A percentile compares a stretch with the other conserved stretches of the same genome.
These are phyloP conservation scores for Lachancea lanzarotensis DNA, from an alignment of 805 yeast species.

Conservation along the genomic window DNA sequence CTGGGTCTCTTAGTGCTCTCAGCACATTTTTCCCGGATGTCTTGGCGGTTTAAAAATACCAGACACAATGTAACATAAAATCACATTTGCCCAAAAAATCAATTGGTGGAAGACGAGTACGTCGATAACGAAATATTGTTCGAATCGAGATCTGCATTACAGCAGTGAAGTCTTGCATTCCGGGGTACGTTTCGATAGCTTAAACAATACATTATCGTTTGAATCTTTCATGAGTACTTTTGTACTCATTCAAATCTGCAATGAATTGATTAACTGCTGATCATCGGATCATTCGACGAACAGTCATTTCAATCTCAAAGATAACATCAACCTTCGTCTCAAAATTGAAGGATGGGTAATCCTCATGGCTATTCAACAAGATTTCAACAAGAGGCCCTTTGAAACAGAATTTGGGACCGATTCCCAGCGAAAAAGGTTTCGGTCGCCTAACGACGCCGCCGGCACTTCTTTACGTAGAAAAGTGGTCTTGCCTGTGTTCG, in stretches of 20 bases:
- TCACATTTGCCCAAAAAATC: too few relatives aligned
- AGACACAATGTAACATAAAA: too few relatives aligned
- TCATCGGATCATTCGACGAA: too few relatives aligned
- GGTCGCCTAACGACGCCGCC: neutral
- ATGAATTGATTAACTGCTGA: neutral
- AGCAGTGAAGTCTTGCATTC: neutral
- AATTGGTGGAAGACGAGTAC: too few relatives aligned
- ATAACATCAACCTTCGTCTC: neutral
- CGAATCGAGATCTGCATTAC: too few relatives aligned
- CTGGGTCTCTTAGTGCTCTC: too few relatives aligned
- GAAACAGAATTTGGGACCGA: neutral
- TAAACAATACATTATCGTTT: too few relatives aligned
- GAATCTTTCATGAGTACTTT: neutral
- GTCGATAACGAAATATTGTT: too few relatives aligned
- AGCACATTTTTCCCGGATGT: too few relatives aligned
- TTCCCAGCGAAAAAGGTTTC: constrained; percentile 2
- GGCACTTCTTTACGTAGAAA: neutral
- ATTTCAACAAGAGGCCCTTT: neutral
- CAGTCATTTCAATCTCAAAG: too few relatives aligned
- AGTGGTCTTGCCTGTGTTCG: constrained; percentile 27
- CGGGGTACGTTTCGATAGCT: too few relatives aligned
- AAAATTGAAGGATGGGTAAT: constrained; percentile 7
- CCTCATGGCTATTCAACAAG: neutral
- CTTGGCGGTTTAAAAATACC: too few relatives aligned
- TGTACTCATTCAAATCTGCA: neutral